Base-by-base conservation (phyloP, 805 yeast species). In the Ogataea sp. region DNA sequence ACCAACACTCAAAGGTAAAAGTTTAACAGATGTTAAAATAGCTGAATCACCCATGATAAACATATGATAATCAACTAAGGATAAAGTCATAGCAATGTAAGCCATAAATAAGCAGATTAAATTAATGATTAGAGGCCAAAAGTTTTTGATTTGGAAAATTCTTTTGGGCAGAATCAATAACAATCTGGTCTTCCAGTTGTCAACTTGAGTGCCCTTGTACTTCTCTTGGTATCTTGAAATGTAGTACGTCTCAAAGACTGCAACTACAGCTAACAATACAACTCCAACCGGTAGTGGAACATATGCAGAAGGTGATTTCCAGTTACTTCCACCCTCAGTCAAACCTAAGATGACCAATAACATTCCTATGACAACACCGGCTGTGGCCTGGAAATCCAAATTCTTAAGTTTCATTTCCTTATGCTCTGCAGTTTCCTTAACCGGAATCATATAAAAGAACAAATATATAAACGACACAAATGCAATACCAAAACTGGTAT, bases 291-390 rank as follows among this genome's bases (percentile, higher is more conserved):
- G 51, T 1, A 70, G 42, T 0, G 74, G 61, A 14, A 67, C 68
- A 43, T 68, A 68, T 1, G 67, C 64, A 15, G 53, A 48, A 1
- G 75, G 67, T 1, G 56, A 40, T 4, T 53, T 52, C 75, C 76
- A 71, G 1, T 51, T 49, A 5, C 58, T 59, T 18, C 73, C 74
- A 18, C 71, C 72, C 44, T 68, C 67, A 0, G 71, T 68, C 35
- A 70, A 53, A 0, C 73, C 77, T 10, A 65, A 55, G 21, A 69
- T 67, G 2, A 68, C 44, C 26, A 71, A 46, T 3, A 68, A 28
- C 2, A 56, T 44, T 0, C 70, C 71, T n/a, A 47, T 36, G 16
- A 70, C 61, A 11, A 67, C 42, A 10, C 61, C 11, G 48, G 28
- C 17, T 3, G 30, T 7, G 0, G 52, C 13, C 0, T 59, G 50